Evolutionary conservation across 768 basidiomycete genomes (phyloP).

Genomic region (Calocybe indica): DNA sequence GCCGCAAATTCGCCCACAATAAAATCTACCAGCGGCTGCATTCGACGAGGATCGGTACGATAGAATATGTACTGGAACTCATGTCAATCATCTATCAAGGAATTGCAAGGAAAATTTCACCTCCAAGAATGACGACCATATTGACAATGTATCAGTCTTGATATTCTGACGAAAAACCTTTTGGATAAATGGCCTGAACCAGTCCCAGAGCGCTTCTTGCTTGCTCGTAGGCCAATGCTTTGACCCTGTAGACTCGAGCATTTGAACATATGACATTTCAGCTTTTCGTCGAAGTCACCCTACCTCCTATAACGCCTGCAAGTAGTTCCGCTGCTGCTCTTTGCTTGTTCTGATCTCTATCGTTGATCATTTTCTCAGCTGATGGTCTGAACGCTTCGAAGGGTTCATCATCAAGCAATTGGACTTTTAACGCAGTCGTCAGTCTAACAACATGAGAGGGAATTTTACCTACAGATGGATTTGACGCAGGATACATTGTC

Average conservation of each 20-base stretch:
- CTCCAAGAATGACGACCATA: constrained; percentile 79
- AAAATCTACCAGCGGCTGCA: constrained; percentile 75
- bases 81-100: constrained; percentile 1
- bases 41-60: constrained; percentile 76
- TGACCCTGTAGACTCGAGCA: constrained; percentile 42
- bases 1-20: constrained; percentile 56
- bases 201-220: constrained; percentile 69
- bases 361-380: constrained; percentile 54
- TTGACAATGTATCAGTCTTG: constrained; percentile 73
- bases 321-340: constrained; percentile 82
- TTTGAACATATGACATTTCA: background rate
- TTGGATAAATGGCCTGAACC: constrained; percentile 67
- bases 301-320: constrained; percentile 65
- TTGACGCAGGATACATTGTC: constrained; percentile 72
- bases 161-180: constrained; percentile 65
- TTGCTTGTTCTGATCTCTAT: constrained; percentile 82
- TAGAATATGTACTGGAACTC: constrained; percentile 61
- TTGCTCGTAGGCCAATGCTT: constrained; percentile 83
- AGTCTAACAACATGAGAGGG: constrained; percentile 1
- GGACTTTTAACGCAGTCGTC: constrained; percentile 38
- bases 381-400: constrained; percentile 56
- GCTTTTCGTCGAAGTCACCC: background rate
- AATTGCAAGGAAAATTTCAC: constrained; percentile 24
- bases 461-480: constrained; percentile 54
- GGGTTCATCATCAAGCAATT: constrained; percentile 72